Conservation (phyloP, 805 yeast species). For the Sugiyamaella mastotermitis region DNA sequence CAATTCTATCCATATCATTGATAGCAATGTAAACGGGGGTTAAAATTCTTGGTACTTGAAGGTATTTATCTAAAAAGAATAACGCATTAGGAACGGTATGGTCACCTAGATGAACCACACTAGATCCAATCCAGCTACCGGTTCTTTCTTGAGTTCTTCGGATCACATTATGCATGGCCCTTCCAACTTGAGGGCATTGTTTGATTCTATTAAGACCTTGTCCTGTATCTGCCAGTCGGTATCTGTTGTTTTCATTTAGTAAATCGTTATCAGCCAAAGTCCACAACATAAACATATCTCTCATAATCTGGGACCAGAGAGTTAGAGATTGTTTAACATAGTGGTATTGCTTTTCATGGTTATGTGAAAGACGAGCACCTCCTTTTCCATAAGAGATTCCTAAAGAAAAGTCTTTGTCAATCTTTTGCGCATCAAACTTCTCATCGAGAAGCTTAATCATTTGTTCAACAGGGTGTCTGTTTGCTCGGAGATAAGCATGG, state of each 20-base stretch:
- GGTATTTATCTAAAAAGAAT: constrained; percentile 71
- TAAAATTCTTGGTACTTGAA: constrained; percentile 71
- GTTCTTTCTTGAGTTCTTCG: constrained; percentile 58
- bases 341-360: constrained; percentile 64
- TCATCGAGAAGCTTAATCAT: constrained; percentile 49
- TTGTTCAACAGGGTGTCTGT: constrained; percentile 59
- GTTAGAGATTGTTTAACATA: constrained; percentile 71
- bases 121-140: constrained; percentile 71
- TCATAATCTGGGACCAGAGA: constrained; percentile 70
- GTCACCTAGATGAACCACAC: constrained; percentile 77
- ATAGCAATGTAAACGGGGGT: constrained; percentile 65
- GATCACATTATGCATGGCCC: constrained; percentile 65
- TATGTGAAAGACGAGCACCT: constrained; percentile 70
- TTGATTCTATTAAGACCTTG: constrained; percentile 77
- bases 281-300: constrained; percentile 76
- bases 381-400: constrained; percentile 61
- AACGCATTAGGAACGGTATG: constrained; percentile 80
- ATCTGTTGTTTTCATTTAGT: constrained; percentile 43
- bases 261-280: constrained; percentile 69
- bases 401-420: constrained; percentile 38
- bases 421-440: constrained; percentile 38
- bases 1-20: constrained; percentile 47
- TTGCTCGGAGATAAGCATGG: constrained; percentile 64
- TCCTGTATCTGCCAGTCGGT: constrained; percentile 64
- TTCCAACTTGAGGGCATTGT: constrained; percentile 60